Percentiles rank a stretch among this genome's conserved stretches.
These are phyloP conservation scores for Tolypocladium amazonense DNA, from an alignment of 2,329 filamentous ascomycete genomes.

Conservation along the genomic window DNA sequence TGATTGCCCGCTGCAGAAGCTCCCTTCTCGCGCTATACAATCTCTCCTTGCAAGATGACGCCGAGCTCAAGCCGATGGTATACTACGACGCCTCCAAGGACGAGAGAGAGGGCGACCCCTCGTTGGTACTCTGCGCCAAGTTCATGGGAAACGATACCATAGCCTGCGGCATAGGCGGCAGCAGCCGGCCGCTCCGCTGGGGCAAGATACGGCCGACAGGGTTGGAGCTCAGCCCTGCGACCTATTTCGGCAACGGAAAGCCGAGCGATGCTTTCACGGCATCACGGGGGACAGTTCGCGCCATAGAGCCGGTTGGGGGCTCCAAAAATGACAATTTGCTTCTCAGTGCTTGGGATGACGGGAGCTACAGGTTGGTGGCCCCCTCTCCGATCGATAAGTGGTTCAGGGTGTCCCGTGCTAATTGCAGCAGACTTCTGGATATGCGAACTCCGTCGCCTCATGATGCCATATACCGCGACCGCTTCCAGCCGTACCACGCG, in stretches of 20 bases:
- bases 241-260: slow-evolving; percentile 15
- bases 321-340: slow-evolving; percentile 28
- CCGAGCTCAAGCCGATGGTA: slow-evolving; percentile 8
- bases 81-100: slow-evolving; percentile 15
- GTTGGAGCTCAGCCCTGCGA: slow-evolving; percentile 22
- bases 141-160: slow-evolving; percentile 35
- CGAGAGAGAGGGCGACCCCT: slow-evolving; percentile 9
- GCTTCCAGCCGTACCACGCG: slow-evolving; percentile 34
- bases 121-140: slow-evolving; percentile 23
- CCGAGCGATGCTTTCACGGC: slow-evolving; percentile 1
- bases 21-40: slow-evolving; percentile 18
- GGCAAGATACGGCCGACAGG: slow-evolving; percentile 35
- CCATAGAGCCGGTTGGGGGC: slow-evolving; percentile 32
- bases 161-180: slow-evolving; percentile 33
- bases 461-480: slow-evolving; percentile 41
- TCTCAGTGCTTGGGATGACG: slow-evolving; percentile 43
- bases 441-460: slow-evolving; percentile 34
- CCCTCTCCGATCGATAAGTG: not conserved
- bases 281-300: slow-evolving; percentile 30
- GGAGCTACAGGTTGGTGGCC: slow-evolving; percentile 27
- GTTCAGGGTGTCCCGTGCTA: not conserved
- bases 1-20: slow-evolving; percentile 20
- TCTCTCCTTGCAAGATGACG: slow-evolving; percentile 7
- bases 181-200: slow-evolving; percentile 31
- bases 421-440: slow-evolving; percentile 29